A percentile compares a stretch with the other conserved stretches of the same genome.
phyloP scores from a whole-genome alignment of 2,329 filamentous ascomycete genomes.

The Cladosporium sp. region DNA sequence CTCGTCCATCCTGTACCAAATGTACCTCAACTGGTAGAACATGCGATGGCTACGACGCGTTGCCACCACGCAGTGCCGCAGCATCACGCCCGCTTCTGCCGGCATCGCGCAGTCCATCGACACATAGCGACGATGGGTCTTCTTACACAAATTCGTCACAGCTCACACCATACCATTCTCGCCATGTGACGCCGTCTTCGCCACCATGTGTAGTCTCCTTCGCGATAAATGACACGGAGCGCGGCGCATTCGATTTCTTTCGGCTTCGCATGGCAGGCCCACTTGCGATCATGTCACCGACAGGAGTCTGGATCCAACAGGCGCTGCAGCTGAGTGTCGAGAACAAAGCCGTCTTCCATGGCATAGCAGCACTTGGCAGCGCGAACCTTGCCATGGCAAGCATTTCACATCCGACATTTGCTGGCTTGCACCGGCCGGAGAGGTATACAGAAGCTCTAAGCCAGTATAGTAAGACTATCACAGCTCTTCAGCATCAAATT shows the following conservation, averaged over 20 bases:
- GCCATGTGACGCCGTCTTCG: neutral
- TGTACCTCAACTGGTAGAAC: slow-evolving; percentile 51
- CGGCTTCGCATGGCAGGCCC: neutral
- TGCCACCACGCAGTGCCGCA: neutral
- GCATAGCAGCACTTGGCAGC: slow-evolving; percentile 3
- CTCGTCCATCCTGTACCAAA: slow-evolving; percentile 47
- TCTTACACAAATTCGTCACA: neutral
- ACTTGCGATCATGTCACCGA: slow-evolving; percentile 2
- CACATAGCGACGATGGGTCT: neutral
- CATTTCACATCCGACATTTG: neutral
- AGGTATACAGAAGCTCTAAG: neutral
- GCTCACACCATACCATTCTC: neutral
- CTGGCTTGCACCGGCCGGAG: neutral
- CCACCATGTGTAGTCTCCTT: neutral
- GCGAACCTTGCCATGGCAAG: slow-evolving; percentile 3
- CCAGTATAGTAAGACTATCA: slow-evolving; percentile 8
- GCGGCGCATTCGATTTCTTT: slow-evolving; percentile 8
- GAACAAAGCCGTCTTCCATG: slow-evolving; percentile 8
- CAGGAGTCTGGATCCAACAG: slow-evolving; percentile 1
- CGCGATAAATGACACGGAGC: neutral
- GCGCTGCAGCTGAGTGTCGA: neutral
- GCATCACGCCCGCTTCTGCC: slow-evolving; percentile 3
- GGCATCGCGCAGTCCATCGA: slow-evolving; percentile 2
- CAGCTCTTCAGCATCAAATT: neutral
- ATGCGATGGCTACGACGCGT: slow-evolving; percentile 49